phyloP scores from a whole-genome alignment of 2,329 filamentous ascomycete species.

The Fusarium bactridioides region DNA sequence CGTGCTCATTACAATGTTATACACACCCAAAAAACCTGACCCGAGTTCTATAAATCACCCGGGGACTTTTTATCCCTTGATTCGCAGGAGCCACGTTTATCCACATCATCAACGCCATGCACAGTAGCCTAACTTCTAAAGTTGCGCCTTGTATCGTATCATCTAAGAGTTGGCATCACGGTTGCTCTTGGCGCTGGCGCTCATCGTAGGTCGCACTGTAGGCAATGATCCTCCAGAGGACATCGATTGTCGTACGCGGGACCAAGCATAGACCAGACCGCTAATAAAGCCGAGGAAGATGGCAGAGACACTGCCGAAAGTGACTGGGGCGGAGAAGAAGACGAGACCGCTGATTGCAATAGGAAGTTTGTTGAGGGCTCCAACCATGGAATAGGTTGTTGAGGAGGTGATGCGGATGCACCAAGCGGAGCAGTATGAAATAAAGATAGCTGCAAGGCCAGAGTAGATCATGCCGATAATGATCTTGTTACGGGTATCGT shows the following conservation, averaged over 20 bases:
- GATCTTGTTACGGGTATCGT: slow-evolving; percentile 79
- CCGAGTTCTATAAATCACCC: background rate
- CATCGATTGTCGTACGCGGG: slow-evolving; percentile 74
- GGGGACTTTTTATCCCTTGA: background rate
- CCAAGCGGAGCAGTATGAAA: slow-evolving; percentile 99
- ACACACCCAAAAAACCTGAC: slow-evolving; percentile 4
- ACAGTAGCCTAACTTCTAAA: background rate
- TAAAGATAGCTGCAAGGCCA: slow-evolving; percentile 91
- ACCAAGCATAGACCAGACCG: slow-evolving; percentile 82
- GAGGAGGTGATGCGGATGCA: slow-evolving; percentile 97
- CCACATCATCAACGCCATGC: background rate
- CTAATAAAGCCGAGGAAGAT: slow-evolving; percentile 92
- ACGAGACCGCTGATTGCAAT: slow-evolving; percentile 91
- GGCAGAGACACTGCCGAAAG: slow-evolving; percentile 88
- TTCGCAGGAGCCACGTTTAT: background rate
- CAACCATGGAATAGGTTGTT: slow-evolving; percentile 99
- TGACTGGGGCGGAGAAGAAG: slow-evolving; percentile 95
- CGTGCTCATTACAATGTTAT: slow-evolving; percentile 26
- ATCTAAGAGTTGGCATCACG: slow-evolving; percentile 74
- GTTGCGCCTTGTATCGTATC: background rate
- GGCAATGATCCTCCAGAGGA: slow-evolving; percentile 72
- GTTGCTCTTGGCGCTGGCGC: slow-evolving; percentile 90
- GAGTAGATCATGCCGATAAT: slow-evolving; percentile 93
- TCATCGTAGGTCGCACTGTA: slow-evolving; percentile 74
- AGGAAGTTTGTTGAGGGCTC: slow-evolving; percentile 96